Evolutionary conservation across 2,329 filamentous ascomycete species (phyloP).

Genomic region (Cladophialophora bantiana): DNA sequence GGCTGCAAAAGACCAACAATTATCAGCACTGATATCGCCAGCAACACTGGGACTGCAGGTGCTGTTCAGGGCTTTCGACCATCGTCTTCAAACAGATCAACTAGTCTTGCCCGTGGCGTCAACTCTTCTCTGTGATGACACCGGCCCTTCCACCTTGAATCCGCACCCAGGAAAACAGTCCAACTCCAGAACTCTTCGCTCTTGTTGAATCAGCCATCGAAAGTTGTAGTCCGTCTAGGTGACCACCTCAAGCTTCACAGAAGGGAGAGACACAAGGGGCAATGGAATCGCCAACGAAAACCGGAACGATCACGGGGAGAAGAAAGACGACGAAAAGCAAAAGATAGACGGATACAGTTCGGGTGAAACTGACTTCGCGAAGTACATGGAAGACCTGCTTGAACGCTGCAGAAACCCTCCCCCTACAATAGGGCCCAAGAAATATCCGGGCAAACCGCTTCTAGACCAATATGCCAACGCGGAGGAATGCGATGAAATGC

Average conservation of each 20-base stretch:
- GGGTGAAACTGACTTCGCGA: not conserved
- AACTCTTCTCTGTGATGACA: not conserved
- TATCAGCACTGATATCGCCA: not conserved
- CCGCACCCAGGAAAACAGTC: conserved; percentile 8
- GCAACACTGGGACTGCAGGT: not conserved
- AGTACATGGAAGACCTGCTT: not conserved
- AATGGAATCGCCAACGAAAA: not conserved
- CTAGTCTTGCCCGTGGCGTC: not conserved
- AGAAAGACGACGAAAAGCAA: not conserved
- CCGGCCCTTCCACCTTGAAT: conserved; percentile 5
- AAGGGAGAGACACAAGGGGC: not conserved
- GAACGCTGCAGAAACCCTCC: not conserved
- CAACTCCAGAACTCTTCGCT: not conserved
- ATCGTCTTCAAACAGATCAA: not conserved
- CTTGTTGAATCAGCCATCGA: not conserved
- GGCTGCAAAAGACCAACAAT: not conserved
- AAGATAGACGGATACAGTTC: not conserved
- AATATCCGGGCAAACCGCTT: not conserved
- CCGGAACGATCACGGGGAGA: not conserved
- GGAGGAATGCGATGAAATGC: conserved; percentile 21
- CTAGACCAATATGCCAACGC: conserved; percentile 15
- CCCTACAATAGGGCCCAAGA: not conserved
- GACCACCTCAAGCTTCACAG: not conserved
- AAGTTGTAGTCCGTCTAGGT: not conserved
- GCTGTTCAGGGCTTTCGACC: not conserved